These are phyloP conservation scores for Acacia concinna DNA, from an alignment of 331 rosid species.

Conservation along the genomic window DNA sequence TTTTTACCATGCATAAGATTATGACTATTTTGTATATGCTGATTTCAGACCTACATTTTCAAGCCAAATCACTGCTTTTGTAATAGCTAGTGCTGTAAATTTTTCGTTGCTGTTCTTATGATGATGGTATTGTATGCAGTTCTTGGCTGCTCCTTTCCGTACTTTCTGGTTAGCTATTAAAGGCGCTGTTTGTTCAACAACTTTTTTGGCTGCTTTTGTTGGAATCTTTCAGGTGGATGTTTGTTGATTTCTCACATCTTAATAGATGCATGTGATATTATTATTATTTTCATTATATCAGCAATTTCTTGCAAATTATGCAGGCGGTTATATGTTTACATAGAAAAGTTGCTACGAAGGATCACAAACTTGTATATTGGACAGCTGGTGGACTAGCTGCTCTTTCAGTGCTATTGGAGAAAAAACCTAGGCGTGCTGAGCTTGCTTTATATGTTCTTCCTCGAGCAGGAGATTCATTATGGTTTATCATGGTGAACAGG, in stretches of 20 bases:
- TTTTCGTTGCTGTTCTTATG: conserved; percentile 11
- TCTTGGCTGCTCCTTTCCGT: conserved; percentile 77
- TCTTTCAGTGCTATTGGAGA: conserved; percentile 85
- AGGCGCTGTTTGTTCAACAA: conserved; percentile 82
- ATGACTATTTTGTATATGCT: neutral
- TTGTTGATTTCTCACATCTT: conserved; percentile 10
- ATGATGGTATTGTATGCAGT: conserved; percentile 49
- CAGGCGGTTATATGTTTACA: conserved; percentile 87
- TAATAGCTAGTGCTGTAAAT: neutral
- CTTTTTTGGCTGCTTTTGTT: conserved; percentile 92
- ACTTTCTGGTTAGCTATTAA: conserved; percentile 76
- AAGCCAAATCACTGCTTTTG: conserved; percentile 9
- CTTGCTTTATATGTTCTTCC: conserved; percentile 98
- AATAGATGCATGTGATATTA: conserved; percentile 24
- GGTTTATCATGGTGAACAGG: conserved; percentile 91
- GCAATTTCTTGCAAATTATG: conserved; percentile 37
- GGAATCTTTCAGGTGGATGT: conserved; percentile 82
- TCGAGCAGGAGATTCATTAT: conserved; percentile 86
- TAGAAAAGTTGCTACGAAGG: conserved; percentile 77
- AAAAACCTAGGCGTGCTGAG: conserved; percentile 87
- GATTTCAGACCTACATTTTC: neutral
- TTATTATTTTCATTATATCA: conserved; percentile 9
- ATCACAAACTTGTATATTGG: conserved; percentile 94
- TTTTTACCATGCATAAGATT: conserved; percentile 19
- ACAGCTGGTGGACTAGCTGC: conserved; percentile 83